phyloP scores from a whole-genome alignment of 768 basidiomycete species.

The Crepidotus variabilis region DNA sequence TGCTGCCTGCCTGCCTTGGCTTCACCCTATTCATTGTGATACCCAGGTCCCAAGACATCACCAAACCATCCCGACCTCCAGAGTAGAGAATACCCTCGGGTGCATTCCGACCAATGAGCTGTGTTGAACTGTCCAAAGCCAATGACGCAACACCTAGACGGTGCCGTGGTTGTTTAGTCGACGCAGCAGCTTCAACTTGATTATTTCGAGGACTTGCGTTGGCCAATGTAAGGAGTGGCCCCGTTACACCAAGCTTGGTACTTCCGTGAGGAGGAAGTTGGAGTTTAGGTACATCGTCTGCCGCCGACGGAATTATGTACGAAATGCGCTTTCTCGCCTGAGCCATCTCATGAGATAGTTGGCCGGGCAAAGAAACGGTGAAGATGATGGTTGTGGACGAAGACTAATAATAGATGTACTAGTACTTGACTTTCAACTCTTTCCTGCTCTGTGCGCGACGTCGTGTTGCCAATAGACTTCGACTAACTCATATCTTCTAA shows the following conservation, averaged over 20 bases:
- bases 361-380: too few species aligned
- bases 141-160: constrained; percentile 83
- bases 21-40: constrained; percentile 55
- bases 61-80: constrained; percentile 83
- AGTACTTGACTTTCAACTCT: too few species aligned
- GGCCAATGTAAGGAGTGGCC: constrained; percentile 59
- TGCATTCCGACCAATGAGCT: constrained; percentile 53
- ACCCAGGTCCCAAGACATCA: constrained; percentile 85
- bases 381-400: too few species aligned
- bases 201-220: constrained; percentile 16
- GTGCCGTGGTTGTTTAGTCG: constrained; percentile 65
- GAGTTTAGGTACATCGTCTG: constrained; percentile 57
- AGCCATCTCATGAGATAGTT: constrained; percentile 15
- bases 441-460: too few species aligned
- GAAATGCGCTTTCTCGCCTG: constrained; percentile 71
- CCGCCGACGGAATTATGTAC: constrained; percentile 80
- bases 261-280: constrained; percentile 65
- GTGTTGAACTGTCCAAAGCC: constrained; percentile 83
- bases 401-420: too few species aligned
- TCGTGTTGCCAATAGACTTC: too few species aligned
- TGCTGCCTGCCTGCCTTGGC: constrained; percentile 21
- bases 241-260: constrained; percentile 61
- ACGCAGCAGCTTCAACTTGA: constrained; percentile 19
- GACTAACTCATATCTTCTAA: too few species aligned
- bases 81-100: constrained; percentile 91